phyloP scores from a whole-genome alignment of 805 yeast genomes.

The Metschnikowia gelsemii region DNA sequence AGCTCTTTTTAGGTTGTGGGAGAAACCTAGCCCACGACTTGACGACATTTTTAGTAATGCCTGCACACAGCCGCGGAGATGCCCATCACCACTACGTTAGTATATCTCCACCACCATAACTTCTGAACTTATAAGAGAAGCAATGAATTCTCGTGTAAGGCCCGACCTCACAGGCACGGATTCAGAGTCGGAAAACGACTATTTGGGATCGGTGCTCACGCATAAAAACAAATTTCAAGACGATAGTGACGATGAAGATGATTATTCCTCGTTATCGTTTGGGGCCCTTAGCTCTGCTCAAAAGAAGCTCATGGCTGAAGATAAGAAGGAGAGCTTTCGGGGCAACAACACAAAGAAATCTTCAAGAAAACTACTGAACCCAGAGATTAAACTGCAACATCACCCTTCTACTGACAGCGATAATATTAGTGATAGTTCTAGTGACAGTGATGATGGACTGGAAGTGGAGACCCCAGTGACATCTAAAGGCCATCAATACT shows the following conservation, averaged over 20 bases:
- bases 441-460: conserved; percentile 14
- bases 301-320: conserved; percentile 37
- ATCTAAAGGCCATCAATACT: too few relatives aligned
- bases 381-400: conserved; percentile 9
- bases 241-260: conserved; percentile 45
- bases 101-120: too few relatives aligned
- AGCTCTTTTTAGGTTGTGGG: too few relatives aligned
- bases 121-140: neutral
- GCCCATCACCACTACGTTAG: conserved; percentile 4
- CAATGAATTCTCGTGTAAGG: conserved; percentile 9
- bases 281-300: conserved; percentile 65
- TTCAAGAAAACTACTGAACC: conserved; percentile 16
- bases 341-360: conserved; percentile 1
- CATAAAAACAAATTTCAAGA: conserved; percentile 6
- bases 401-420: conserved; percentile 10
- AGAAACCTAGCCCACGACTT: too few relatives aligned
- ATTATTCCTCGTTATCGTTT: conserved; percentile 55
- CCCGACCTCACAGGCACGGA: conserved; percentile 14
- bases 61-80: conserved; percentile 9
- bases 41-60: too few relatives aligned
- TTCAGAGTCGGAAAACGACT: conserved; percentile 21
- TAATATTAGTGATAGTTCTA: conserved; percentile 17
- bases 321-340: conserved; percentile 18
- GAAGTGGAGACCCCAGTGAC: too few relatives aligned
- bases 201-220: conserved; percentile 18